These are phyloP conservation scores for Coniosporium tulheliwenetii DNA, from an alignment of 2,329 filamentous ascomycete genomes.

Conservation along the genomic window DNA sequence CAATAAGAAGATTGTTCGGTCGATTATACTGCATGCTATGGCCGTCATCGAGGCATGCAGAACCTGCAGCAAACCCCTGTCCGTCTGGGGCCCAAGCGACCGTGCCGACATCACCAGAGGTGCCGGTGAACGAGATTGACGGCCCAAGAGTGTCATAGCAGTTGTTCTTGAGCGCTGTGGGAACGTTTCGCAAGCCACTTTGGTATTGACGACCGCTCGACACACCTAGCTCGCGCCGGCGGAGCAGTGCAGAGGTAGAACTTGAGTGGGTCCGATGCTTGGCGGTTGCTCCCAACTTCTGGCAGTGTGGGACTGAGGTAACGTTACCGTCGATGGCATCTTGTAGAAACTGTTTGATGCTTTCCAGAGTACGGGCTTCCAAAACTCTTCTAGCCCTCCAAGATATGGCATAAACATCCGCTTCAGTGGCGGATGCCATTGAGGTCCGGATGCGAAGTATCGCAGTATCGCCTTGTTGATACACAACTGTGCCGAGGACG, in stretches of 20 bases:
- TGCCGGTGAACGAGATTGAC: constrained; percentile 36
- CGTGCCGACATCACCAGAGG: constrained; percentile 41
- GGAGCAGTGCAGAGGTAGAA: constrained; percentile 8
- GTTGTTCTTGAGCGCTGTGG: constrained; percentile 12
- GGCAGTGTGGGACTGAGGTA: constrained; percentile 8
- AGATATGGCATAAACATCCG: constrained; percentile 9
- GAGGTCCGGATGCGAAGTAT: constrained; percentile 9
- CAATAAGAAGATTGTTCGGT: constrained; percentile 39
- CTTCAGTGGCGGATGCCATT: constrained; percentile 10
- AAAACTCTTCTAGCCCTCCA: constrained; percentile 6
- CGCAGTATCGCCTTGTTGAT: constrained; percentile 3
- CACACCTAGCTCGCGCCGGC: constrained; percentile 18
- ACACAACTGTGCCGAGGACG: constrained; percentile 1
- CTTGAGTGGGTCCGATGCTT: constrained; percentile 3
- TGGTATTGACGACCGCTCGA: constrained; percentile 12
- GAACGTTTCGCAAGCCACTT: constrained; percentile 9
- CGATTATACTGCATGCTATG: constrained; percentile 46
- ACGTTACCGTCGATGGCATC: constrained; percentile 13
- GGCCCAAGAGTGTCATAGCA: constrained; percentile 24
- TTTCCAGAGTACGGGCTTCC: constrained; percentile 5
- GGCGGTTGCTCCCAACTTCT: constrained; percentile 12
- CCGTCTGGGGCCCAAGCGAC: constrained; percentile 42
- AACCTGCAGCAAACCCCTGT: constrained; percentile 38
- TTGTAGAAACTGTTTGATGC: constrained; percentile 15
- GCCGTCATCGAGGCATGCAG: constrained; percentile 38